These are phyloP conservation scores for Aspergillus sp. DNA, from an alignment of 2,329 filamentous ascomycete species.

Conservation along the genomic window DNA sequence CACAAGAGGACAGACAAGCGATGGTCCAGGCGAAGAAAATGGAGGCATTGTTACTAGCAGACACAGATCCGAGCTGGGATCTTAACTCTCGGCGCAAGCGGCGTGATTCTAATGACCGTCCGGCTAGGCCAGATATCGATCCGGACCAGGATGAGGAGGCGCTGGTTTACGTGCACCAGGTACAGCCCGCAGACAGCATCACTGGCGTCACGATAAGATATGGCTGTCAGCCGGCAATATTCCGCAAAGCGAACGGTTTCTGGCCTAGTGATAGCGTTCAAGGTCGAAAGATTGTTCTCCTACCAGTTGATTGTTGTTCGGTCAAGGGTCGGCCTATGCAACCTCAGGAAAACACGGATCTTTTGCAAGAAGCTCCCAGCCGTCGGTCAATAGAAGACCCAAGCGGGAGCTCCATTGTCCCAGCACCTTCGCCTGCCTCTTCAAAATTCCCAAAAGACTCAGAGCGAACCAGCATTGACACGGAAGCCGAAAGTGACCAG, in stretches of 20 bases:
- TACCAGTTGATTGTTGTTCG: constrained; percentile 88
- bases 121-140: constrained; percentile 26
- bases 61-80: constrained; percentile 39
- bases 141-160: constrained; percentile 67
- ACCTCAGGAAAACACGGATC: constrained; percentile 29
- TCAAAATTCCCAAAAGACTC: constrained; percentile 8
- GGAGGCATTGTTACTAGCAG: constrained; percentile 46
- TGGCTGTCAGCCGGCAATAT: constrained; percentile 77
- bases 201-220: constrained; percentile 89
- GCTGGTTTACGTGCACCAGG: constrained; percentile 86
- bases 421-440: constrained; percentile 14
- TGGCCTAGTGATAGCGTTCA: constrained; percentile 95
- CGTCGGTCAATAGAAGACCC: constrained; percentile 31
- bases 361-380: constrained; percentile 22
- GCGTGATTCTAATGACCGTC: constrained; percentile 44
- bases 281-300: constrained; percentile 72
- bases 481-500: constrained; percentile 57
- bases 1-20: constrained; percentile 46
- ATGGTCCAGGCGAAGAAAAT: constrained; percentile 50
- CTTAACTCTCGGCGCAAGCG: constrained; percentile 44
- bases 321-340: constrained; percentile 67
- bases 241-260: constrained; percentile 85
- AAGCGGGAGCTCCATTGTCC: constrained; percentile 36
- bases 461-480: constrained; percentile 17
- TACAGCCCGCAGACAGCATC: constrained; percentile 79